Evolutionary conservation across 2,329 filamentous ascomycete species (phyloP), one percentile per base, ranked within the genome.

Genomic region (Teratosphaeriaceae sp.): DNA sequence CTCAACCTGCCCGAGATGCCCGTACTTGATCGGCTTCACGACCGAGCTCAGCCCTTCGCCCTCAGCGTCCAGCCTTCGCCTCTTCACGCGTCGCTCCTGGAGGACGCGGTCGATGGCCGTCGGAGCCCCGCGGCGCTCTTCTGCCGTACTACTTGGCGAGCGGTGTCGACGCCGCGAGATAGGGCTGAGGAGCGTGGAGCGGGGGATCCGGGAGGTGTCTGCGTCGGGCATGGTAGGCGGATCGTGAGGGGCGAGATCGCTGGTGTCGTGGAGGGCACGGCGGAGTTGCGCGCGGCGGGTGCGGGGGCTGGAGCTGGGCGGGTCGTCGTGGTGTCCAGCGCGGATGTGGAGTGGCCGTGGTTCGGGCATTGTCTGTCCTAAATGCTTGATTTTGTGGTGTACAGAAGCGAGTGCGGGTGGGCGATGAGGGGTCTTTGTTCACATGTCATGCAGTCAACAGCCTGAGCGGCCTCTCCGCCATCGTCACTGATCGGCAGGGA

Each of bases 1-100:
- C 47, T 92, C 85, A 13, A 94, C 84, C 65, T 95, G 89, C 15
- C 89, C 90, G 62, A 84, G 88, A 56, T 81, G 82, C 18, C 89
- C 90, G 62, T 96, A 97, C 49, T 78, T 82, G 60, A 89, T 86
- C n/a, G n/a, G n/a, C n/a, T n/a, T n/a, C n/a, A n/a, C n/a, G n/a
- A n/a, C n/a, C n/a, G n/a, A n/a, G n/a, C n/a, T 68, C 69, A 58
- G 8, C 62, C 56, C 51, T 67, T 66, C 7, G 49, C 37, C 43
- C 56, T 47, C 8, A 48, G 50, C 38, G 48, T 45, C 20, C 46
- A 46, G 29, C 24, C 18, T 6, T 19, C 9, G 13, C 35, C 7
- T 38, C n/a, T n/a, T n/a, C n/a, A n/a, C 11, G 5, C 35, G 35
- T 15, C 8, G 4, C 3, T 39, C 20, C 11, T 23, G 12, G 19